These are phyloP conservation scores for Podaxis sp. DNA, from an alignment of 768 basidiomycete species.

Conservation along the genomic window DNA sequence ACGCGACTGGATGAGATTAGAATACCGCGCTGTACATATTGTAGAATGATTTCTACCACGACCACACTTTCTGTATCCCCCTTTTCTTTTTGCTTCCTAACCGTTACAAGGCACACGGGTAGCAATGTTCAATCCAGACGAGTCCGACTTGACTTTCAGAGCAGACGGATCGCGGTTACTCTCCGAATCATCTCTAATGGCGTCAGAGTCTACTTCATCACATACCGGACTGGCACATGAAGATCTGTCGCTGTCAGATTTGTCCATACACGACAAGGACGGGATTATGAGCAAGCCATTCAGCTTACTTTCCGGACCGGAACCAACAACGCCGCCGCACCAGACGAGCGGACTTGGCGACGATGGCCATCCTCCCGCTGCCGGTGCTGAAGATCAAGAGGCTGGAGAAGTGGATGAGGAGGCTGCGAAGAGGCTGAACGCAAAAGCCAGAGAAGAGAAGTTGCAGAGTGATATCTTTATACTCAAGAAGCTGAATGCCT, in stretches of 20 bases:
- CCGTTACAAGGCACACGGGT: not conserved
- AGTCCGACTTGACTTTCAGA: conserved; percentile 17
- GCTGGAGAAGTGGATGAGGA: conserved; percentile 7
- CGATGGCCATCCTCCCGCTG: not conserved
- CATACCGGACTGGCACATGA: conserved; percentile 42
- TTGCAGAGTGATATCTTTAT: conserved; percentile 73
- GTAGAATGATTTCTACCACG: not conserved
- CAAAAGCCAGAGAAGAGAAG: conserved; percentile 57
- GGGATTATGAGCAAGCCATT: conserved; percentile 25
- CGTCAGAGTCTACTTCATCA: conserved; percentile 25
- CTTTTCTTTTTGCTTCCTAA: not conserved
- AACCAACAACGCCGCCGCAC: conserved; percentile 16
- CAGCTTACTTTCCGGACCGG: conserved; percentile 26
- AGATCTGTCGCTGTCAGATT: conserved; percentile 59
- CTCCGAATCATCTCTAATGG: conserved; percentile 40
- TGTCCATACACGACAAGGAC: conserved; percentile 41
- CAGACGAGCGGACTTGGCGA: conserved; percentile 11
- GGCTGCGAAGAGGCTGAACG: conserved; percentile 6
- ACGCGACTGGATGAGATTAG: not conserved
- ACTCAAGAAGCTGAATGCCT: conserved; percentile 69
- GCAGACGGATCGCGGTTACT: conserved; percentile 32
- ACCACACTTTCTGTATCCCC: not conserved
- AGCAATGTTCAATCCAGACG: conserved; percentile 7
- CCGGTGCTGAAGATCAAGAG: not conserved
- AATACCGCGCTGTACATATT: not conserved